A percentile compares a stretch with the other conserved stretches of the same genome.
Conservation (phyloP, 1,284 basidiomycete genomes). For the Moesziomyces antarcticus region DNA sequence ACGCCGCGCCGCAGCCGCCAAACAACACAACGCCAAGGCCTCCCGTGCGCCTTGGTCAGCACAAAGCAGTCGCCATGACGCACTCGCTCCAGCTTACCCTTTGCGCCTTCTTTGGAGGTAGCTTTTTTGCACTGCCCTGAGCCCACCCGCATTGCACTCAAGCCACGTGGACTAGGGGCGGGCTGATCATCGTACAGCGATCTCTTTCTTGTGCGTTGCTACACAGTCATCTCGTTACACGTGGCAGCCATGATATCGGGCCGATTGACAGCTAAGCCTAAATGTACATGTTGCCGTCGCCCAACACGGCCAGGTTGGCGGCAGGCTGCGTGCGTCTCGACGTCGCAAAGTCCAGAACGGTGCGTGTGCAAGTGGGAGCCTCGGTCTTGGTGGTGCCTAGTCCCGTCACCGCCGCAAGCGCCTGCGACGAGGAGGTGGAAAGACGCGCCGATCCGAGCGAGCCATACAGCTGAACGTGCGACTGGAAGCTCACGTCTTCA, state of each 20-base stretch:
- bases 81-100: no score
- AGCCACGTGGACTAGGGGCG: no score
- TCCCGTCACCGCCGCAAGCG: conserved; percentile 15
- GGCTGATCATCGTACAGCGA: background rate
- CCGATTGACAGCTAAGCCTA: background rate
- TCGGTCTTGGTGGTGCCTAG: background rate
- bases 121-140: no score
- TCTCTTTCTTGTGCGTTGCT: background rate
- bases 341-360: conserved; percentile 28
- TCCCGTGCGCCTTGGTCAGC: no score
- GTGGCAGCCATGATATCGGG: no score
- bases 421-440: conserved; percentile 9
- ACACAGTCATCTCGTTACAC: no score
- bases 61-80: no score
- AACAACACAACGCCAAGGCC: no score
- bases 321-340: conserved; percentile 23
- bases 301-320: conserved; percentile 26
- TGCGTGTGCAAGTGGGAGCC: background rate
- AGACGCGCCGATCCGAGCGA: conserved; percentile 13
- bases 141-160: no score
- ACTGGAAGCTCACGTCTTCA: conserved; percentile 41
- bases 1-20: no score
- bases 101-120: no score
- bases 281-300: conserved; percentile 53
- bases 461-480: conserved; percentile 39